Percentiles rank a stretch among this genome's conserved stretches.
phyloP scores from a whole-genome alignment of 441 rosid genomes.

The Geranium incanum region DNA sequence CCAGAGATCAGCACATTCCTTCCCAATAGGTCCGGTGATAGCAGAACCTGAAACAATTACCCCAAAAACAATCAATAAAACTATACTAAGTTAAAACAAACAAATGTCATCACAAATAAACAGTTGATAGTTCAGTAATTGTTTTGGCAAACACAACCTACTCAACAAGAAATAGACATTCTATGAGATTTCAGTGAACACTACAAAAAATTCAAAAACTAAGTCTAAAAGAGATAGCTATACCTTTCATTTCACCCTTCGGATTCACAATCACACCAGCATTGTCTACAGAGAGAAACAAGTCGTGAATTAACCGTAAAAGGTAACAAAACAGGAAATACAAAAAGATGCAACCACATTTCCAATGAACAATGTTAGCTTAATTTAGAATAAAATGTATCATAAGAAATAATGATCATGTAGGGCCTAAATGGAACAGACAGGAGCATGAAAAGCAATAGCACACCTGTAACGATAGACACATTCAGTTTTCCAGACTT shows the following conservation, averaged over 20 bases:
- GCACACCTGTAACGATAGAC: not conserved
- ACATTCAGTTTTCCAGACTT: not conserved
- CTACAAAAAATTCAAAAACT: no score
- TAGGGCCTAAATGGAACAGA: conserved; percentile 6
- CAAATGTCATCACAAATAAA: no score
- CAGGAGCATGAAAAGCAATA: not conserved
- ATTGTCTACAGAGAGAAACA: conserved; percentile 34
- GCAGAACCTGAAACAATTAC: conserved; percentile 38
- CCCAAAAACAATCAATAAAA: not conserved
- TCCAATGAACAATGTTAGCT: no score
- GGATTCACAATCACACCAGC: conserved; percentile 78
- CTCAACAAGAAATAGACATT: no score
- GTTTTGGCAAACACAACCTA: no score
- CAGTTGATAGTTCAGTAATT: no score
- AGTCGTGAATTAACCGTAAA: no score
- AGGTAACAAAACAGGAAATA: no score
- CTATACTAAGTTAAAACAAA: not conserved
- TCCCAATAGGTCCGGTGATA: conserved; percentile 63
- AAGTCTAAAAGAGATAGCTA: not conserved
- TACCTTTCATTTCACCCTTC: conserved; percentile 75
- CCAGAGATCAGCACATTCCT: conserved; percentile 71
- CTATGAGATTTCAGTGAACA: no score
- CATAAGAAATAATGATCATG: not conserved
- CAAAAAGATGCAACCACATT: no score
- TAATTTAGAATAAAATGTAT: not conserved